Percentiles rank a stretch among this genome's conserved stretches.
Evolutionary conservation across 345 rosid genomes (phyloP).

Genomic region (Arabis alpina): DNA sequence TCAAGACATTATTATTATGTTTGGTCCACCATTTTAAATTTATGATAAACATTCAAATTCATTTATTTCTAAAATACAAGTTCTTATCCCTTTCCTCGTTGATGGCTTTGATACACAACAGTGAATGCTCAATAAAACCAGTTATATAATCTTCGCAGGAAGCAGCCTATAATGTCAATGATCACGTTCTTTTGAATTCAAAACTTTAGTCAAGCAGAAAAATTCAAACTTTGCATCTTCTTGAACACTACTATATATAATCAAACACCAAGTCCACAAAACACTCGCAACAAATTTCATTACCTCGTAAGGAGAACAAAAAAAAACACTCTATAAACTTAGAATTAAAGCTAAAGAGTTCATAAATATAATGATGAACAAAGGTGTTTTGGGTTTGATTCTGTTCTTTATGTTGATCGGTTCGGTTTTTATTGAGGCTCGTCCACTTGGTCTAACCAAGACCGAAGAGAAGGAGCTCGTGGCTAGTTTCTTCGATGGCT

Average conservation of each 20-base stretch:
- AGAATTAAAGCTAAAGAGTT: not conserved
- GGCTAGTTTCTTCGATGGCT: slow-evolving; percentile 47
- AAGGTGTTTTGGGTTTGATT: slow-evolving; percentile 29
- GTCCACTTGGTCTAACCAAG: slow-evolving; percentile 43
- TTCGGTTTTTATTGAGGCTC: slow-evolving; percentile 42
- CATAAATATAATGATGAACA: slow-evolving; percentile 38
- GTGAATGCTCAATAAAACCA: slow-evolving; percentile 8
- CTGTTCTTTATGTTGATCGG: slow-evolving; percentile 31
- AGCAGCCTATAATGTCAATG: slow-evolving; percentile 17
- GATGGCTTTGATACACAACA: slow-evolving; percentile 28
- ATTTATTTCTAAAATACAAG: not conserved
- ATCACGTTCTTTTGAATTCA: slow-evolving; percentile 25
- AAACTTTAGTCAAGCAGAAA: slow-evolving; percentile 11
- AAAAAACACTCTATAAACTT: not conserved
- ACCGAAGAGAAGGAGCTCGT: slow-evolving; percentile 28
- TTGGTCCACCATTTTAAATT: not conserved
- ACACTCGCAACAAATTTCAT: slow-evolving; percentile 19
- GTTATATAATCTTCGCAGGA: slow-evolving; percentile 20
- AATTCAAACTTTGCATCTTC: slow-evolving; percentile 39
- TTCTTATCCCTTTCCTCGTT: slow-evolving; percentile 19
- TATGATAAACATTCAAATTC: not conserved
- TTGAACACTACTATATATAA: slow-evolving; percentile 37
- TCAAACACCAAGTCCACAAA: slow-evolving; percentile 4
- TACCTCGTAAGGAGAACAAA: not conserved
- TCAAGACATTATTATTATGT: slow-evolving; percentile 3